Base-by-base conservation (phyloP, 495 filamentous ascomycete genomes). In the Neurospora pannonica region DNA sequence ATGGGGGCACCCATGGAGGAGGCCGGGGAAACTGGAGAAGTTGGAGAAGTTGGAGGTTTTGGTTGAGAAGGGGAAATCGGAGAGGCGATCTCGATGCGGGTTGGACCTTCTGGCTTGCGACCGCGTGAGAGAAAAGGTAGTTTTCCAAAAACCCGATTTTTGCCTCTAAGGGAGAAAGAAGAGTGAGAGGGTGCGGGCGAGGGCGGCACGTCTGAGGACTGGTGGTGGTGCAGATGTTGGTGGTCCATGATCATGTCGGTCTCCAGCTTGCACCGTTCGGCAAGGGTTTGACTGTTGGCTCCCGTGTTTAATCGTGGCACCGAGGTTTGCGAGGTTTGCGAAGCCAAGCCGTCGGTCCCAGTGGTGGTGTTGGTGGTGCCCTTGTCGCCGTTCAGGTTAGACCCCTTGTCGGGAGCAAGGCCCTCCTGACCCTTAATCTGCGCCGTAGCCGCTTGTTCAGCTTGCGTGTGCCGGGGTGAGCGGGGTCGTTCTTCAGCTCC, bases 281-380 rank as follows among this genome's bases (percentile, higher is more conserved):
- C 84, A 42, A 85, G 74, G 54, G 84, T 83, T 77, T 34, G 54
- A 67, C 77, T 83, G 74, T 82, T 76, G 39, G 82, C 84, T 77
- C 86, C 85, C 48, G 78, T 78, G 62, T 81, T 76, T n/a, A 80
- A 74, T 74, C 79, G 83, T 77, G 82, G 80, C 72, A 82, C 78
- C 67, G 78, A 72, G 54, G 54, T 34, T 34, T 67, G 54, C 28
- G 15, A 67, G 3, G 54, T 67, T 34, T 67, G 28, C 19, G 54
- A 34, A 67, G 15, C 28, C 54, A 67, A 67, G 54, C 28, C 28
- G 28, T 34, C 54, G 28, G 54, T 15, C 28, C 28, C 28, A 67
- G 28, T 67, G 24, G 28, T 31, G 54, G 8, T 67, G 54, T 67
- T 34, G 28, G 3, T 34, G 1, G 15, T 8, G 28, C 28, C 15